Evolutionary conservation across 108 stramenopile species (phyloP).

Genomic region (Poteriospumella lacustris): DNA sequence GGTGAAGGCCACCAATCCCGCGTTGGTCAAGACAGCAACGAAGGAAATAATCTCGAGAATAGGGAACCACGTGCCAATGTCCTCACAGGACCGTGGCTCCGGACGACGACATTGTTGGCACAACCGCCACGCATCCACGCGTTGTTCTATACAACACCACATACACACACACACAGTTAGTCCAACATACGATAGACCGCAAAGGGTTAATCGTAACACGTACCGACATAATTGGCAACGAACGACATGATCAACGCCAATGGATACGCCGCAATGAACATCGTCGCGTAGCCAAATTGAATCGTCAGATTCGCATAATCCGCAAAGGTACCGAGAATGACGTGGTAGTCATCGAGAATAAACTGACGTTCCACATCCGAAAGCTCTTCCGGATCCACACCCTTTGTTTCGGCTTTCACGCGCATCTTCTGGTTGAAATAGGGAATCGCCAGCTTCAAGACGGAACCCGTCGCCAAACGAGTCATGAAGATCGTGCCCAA

Average conservation of each 20-base stretch:
- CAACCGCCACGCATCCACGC: conserved; percentile 93
- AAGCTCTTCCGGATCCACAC: not conserved
- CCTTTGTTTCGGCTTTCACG: conserved; percentile 4
- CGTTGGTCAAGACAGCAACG: conserved; percentile 87
- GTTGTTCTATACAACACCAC: conserved; percentile 61
- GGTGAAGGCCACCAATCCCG: conserved; percentile 83
- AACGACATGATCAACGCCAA: conserved; percentile 83
- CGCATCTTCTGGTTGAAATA: not conserved
- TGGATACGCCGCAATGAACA: conserved; percentile 89
- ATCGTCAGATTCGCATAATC: conserved; percentile 73
- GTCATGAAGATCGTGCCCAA: conserved; percentile 52
- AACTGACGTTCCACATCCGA: conserved; percentile 41
- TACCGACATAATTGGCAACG: conserved; percentile 69
- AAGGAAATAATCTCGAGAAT: conserved; percentile 89
- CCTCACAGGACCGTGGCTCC: conserved; percentile 32
- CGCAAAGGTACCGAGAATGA: conserved; percentile 72
- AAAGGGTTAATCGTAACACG: too few relatives aligned
- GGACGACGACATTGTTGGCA: conserved; percentile 36
- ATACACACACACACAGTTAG: too few relatives aligned
- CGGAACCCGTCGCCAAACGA: conserved; percentile 34
- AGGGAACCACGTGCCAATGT: conserved; percentile 52
- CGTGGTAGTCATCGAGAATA: conserved; percentile 48
- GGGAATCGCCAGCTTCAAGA: conserved; percentile 17
- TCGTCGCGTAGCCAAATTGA: conserved; percentile 74
- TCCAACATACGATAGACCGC: too few relatives aligned